Evolutionary conservation across 1,139 yeast genomes (phyloP).

Genomic region (Blastobotrys serpentis): DNA sequence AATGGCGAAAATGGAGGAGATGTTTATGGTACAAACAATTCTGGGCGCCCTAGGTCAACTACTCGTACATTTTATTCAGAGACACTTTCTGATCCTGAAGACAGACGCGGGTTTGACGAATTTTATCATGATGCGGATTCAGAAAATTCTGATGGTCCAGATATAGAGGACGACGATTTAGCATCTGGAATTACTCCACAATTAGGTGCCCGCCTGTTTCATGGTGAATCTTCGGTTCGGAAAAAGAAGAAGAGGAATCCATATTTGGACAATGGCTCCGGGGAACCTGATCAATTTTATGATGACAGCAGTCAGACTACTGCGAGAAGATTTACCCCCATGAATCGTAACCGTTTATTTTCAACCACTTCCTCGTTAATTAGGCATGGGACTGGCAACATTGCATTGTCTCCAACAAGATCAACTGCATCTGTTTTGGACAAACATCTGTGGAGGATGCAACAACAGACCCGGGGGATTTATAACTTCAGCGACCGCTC

Average conservation of each 20-base stretch:
- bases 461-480: not conserved
- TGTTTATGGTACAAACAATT: not conserved
- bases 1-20: constrained; percentile 5
- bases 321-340: not conserved
- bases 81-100: constrained; percentile 22
- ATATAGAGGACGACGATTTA: constrained; percentile 18
- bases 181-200: constrained; percentile 11
- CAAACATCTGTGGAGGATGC: constrained; percentile 7
- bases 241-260: not conserved
- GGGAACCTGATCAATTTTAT: not conserved
- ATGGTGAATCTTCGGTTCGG: not conserved
- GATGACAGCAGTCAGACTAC: constrained; percentile 6
- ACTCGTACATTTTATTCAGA: constrained; percentile 9
- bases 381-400: constrained; percentile 18
- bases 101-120: constrained; percentile 13
- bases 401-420: constrained; percentile 25
- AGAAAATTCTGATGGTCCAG: constrained; percentile 12
- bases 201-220: constrained; percentile 11
- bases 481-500: constrained; percentile 1
- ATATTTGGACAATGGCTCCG: not conserved
- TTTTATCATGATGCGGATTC: constrained; percentile 21
- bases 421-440: constrained; percentile 17
- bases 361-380: constrained; percentile 24
- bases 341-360: constrained; percentile 19
- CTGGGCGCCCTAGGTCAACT: constrained; percentile 6